Conservation (phyloP, 257 asterid species). For the Salvia hispanica region DNA sequence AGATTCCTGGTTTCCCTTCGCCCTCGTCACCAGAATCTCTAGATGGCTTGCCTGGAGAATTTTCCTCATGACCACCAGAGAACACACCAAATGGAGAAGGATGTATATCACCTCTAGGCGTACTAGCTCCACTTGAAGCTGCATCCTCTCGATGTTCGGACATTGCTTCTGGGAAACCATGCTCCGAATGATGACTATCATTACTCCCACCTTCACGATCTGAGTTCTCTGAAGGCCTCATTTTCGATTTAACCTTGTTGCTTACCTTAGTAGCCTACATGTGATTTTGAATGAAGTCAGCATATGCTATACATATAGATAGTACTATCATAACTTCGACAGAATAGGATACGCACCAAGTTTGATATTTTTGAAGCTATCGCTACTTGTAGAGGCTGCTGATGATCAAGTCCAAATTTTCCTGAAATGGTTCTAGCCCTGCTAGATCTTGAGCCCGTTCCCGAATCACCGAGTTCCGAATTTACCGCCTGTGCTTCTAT, state of each 20-base stretch:
- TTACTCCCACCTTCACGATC: conserved; percentile 71
- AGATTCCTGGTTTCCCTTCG: conserved; percentile 69
- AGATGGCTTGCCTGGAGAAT: conserved; percentile 44
- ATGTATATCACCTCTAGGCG: conserved; percentile 73
- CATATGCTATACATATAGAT: conserved; percentile 24
- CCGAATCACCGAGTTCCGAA: conserved; percentile 37
- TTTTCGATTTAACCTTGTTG: conserved; percentile 84
- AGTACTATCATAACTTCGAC: background rate
- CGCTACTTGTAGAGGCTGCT: conserved; percentile 80
- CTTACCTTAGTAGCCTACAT: conserved; percentile 80
- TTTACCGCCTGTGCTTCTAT: conserved; percentile 47
- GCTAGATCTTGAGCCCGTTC: conserved; percentile 47
- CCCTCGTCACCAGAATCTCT: conserved; percentile 74
- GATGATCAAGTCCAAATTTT: conserved; percentile 78
- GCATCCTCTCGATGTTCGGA: conserved; percentile 76
- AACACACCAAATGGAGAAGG: conserved; percentile 73
- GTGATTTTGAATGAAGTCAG: conserved; percentile 38
- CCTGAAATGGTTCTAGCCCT: conserved; percentile 51
- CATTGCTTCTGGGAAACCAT: conserved; percentile 45
- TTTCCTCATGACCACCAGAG: conserved; percentile 49
- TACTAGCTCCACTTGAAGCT: conserved; percentile 84
- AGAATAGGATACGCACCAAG: conserved; percentile 59
- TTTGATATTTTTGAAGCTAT: conserved; percentile 81
- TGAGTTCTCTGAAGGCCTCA: conserved; percentile 57
- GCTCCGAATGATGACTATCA: conserved; percentile 68